phyloP scores from a whole-genome alignment of 352 stramenopile genomes.

The Phytophthora parvispora region DNA sequence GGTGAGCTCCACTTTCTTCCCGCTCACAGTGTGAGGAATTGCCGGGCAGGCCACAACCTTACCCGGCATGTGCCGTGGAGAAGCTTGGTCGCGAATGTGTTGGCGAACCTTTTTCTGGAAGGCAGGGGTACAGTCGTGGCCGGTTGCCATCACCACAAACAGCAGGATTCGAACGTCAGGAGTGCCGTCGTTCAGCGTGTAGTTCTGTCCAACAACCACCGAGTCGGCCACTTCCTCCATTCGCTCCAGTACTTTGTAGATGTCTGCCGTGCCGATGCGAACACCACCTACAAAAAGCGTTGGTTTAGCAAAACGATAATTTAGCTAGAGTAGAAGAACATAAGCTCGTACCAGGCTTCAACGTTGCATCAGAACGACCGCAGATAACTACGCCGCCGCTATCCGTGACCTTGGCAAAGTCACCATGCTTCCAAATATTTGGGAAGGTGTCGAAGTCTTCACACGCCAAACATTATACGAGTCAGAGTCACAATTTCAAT shows the following conservation, averaged over 20 bases:
- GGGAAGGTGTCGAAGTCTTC: constrained; percentile 85
- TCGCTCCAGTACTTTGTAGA: constrained; percentile 84
- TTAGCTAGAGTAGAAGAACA: no score
- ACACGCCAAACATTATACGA: no score
- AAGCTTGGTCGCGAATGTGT: constrained; percentile 68
- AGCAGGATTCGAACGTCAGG: constrained; percentile 82
- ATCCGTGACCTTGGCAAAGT: constrained; percentile 81
- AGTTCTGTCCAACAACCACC: constrained; percentile 77
- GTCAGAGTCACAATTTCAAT: no score
- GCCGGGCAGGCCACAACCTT: constrained; percentile 72
- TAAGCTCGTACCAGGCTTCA: constrained; percentile 66
- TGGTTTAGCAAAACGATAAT: not conserved
- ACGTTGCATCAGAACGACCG: constrained; percentile 80
- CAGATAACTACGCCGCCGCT: constrained; percentile 78
- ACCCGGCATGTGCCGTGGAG: constrained; percentile 73
- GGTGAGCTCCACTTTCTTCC: constrained; percentile 87
- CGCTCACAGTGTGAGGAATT: constrained; percentile 83
- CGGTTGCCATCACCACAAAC: constrained; percentile 70
- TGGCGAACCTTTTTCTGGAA: constrained; percentile 69
- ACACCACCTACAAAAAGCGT: constrained; percentile 52
- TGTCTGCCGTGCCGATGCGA: constrained; percentile 81
- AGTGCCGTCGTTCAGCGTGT: constrained; percentile 68
- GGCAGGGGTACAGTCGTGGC: constrained; percentile 44
- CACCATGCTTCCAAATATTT: constrained; percentile 84
- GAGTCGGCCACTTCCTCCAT: constrained; percentile 73